Evolutionary conservation across 345 rosid species (phyloP), one percentile per base, ranked within the genome.

Genomic region (Pistacia vera): DNA sequence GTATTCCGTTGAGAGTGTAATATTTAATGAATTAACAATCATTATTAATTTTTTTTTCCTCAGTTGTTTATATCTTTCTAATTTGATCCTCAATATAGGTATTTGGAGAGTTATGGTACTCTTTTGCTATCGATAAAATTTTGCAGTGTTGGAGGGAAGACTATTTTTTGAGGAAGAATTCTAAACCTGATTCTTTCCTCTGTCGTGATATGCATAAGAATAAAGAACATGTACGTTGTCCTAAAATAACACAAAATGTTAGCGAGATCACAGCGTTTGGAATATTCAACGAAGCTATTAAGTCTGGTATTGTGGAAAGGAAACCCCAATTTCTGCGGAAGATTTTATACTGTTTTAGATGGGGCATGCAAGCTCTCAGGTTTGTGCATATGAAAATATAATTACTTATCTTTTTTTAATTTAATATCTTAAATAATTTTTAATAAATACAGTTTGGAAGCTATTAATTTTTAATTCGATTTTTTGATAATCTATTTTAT

Each of bases 31-130:
- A 38, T 38, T 38, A 38, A 38, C 41, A 38, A 38, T 38, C 41
- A 38, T 11, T 38, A 18, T 11, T 35, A 68, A 25, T 25, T 25
- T 25, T 25, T 25, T 25, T 25, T 25, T 25, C 12, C 25, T 17
- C 5, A 38, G 4, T 38, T 38, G 41, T 38, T 38, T 30, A 38
- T 38, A 41, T 41, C 8, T 41, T 41, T 41, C 46, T 41, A 41
- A 41, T 6, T 5, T 41, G 46, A 0, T 41, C 46, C 9, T 5
- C 5, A 0, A 14, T 46, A 58, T 49, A 58, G 72, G 66, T 66
- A 28, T 48, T 58, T 33, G 78, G 78, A 57, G 59, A 66, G 3
- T 67, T 67, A 11, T 66, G 72, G 66, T 75, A 75, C 49, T 41
- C 54, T 30, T 57, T 67, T 30, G 52, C 72, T 13, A 8, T 75